Evolutionary conservation across 2,329 filamentous ascomycete species (phyloP).

Genomic region (Ramularia endophylla): DNA sequence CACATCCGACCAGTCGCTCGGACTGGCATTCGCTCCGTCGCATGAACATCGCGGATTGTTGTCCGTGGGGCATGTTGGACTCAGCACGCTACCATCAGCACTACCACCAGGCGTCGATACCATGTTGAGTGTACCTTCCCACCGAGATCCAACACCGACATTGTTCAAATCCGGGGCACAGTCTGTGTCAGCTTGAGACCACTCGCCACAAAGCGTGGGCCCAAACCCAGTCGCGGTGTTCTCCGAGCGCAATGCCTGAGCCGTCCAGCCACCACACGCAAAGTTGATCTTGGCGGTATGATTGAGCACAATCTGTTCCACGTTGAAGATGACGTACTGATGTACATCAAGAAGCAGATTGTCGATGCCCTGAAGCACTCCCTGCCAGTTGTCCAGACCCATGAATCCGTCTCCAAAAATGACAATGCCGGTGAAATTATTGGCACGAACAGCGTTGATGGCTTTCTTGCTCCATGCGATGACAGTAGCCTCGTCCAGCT

Average conservation of each 20-base stretch:
- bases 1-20: constrained; percentile 56
- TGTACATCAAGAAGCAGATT: constrained; percentile 90
- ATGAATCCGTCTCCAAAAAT: constrained; percentile 95
- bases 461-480: constrained; percentile 74
- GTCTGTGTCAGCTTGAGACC: constrained; percentile 96
- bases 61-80: constrained; percentile 65
- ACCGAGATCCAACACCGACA: constrained; percentile 79
- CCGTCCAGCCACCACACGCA: constrained; percentile 80
- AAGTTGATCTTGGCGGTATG: constrained; percentile 82
- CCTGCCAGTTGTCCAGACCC: constrained; percentile 86
- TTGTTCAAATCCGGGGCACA: constrained; percentile 85
- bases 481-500: constrained; percentile 60
- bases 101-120: constrained; percentile 45
- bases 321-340: constrained; percentile 98
- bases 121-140: constrained; percentile 79
- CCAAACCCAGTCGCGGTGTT: constrained; percentile 75
- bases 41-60: constrained; percentile 64
- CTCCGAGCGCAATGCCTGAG: constrained; percentile 68
- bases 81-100: constrained; percentile 54
- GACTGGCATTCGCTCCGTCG: constrained; percentile 66
- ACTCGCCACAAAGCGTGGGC: constrained; percentile 91
- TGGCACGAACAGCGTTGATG: constrained; percentile 64
- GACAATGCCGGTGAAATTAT: constrained; percentile 66
- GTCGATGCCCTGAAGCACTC: constrained; percentile 64
- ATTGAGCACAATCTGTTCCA: constrained; percentile 71